phyloP scores from a whole-genome alignment of 73 alveolate genomes.

The Paramecium primaurelia region DNA sequence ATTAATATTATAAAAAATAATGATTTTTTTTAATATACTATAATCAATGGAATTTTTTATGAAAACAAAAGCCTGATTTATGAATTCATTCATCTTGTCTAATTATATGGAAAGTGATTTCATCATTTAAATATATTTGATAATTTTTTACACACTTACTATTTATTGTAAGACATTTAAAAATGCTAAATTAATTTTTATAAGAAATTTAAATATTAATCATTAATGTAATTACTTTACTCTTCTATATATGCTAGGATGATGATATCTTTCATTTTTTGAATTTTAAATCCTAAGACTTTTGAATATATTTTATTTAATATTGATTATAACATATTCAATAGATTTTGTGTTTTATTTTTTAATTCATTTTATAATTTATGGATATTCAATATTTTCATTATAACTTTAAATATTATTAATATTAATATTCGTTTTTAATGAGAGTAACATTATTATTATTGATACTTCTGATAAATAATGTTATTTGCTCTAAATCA shows the following conservation, averaged over 20 bases:
- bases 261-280: not conserved
- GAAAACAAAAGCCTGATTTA: not conserved
- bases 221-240: not conserved
- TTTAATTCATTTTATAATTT: not conserved
- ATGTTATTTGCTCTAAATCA: not conserved
- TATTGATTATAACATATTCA: not conserved
- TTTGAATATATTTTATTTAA: not conserved
- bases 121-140: not conserved
- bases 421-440: slow-evolving; percentile 1
- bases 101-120: not conserved
- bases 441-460: not conserved
- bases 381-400: not conserved
- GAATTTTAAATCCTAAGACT: not conserved
- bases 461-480: not conserved
- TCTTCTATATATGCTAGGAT: not conserved
- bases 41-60: not conserved
- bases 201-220: not conserved
- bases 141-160: not conserved
- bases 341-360: not conserved
- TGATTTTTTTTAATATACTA: no score
- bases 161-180: not conserved
- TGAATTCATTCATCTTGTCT: not conserved
- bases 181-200: not conserved
- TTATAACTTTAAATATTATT: not conserved
- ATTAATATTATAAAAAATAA: no score